Evolutionary conservation across 176 grass and related monocot genomes (phyloP), one percentile per base, ranked within the genome.

Genomic region (Saccharum officinarum): DNA sequence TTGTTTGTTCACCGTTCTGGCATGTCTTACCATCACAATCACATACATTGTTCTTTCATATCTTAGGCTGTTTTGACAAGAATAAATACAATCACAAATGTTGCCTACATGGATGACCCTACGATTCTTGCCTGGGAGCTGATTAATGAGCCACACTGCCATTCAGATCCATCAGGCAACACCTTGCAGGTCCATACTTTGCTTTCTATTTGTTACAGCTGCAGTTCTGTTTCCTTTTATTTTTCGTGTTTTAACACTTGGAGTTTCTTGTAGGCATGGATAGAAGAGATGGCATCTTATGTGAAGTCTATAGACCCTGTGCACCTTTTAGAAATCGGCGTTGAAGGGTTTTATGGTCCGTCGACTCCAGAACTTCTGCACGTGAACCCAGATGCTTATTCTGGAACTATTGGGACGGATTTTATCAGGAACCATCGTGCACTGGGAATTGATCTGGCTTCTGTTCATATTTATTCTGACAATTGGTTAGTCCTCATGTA

Each of bases 111-210:
- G 86, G 91, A 98, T 16, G 93, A 95, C 84, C 91, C 86, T 14
- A 94, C 93, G 18, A 95, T 94, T 72, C 64, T 98, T 73, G 93
- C 97, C 15, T 95, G 91, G 91, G 93, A 98, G 72, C 68, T 95
- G 41, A 98, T 98, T 74, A 98, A 95, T 54, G 97, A 98, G 72
- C 93, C 97, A 11, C 79, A 71, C 9, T 98, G 91, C 88, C 57
- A 82, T 38, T 95, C 86, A 37, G 93, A 98, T 86, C 93, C 93
- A 54, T 98, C 88, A 3, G 93, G 91, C 1, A 75, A 98, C 85
- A 91, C 75, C 3, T 81, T 95, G 60, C 92, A 92, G 93, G 91
- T 98, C 10, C 37, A 80, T 73, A 71, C 80, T 81, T 12, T 63
- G 6, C 5, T 80, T 37, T 69, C 31, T 12, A 7, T 64, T 77